Conservation (phyloP, 2,329 filamentous ascomycete genomes). For the Xylaria sp. region DNA sequence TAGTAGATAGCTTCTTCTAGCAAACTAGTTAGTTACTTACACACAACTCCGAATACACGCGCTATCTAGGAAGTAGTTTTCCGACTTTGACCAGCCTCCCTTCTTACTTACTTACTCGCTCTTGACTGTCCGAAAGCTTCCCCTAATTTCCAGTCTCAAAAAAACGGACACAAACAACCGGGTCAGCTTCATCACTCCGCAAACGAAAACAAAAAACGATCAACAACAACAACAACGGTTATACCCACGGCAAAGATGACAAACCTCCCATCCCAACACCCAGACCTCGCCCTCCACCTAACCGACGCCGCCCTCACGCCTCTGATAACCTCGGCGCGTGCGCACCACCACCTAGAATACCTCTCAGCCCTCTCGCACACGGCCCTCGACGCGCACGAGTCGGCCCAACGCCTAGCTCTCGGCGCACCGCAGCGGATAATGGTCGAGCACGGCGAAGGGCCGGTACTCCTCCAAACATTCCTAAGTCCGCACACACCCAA, state of each 20-base stretch:
- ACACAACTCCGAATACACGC: neutral
- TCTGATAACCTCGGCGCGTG: slow-evolving; percentile 63
- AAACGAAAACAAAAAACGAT: neutral
- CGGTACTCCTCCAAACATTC: slow-evolving; percentile 38
- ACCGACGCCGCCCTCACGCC: slow-evolving; percentile 67
- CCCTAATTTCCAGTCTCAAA: neutral
- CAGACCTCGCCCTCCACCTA: slow-evolving; percentile 65
- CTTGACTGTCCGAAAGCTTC: neutral
- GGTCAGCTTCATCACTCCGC: too few species aligned
- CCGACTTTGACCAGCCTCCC: neutral
- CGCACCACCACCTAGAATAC: slow-evolving; percentile 58
- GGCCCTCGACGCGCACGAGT: slow-evolving; percentile 64
- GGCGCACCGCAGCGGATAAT: slow-evolving; percentile 67
- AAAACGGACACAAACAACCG: neutral
- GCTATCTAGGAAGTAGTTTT: neutral
- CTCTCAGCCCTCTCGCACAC: slow-evolving; percentile 64
- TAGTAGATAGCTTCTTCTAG: neutral
- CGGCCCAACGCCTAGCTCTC: slow-evolving; percentile 64
- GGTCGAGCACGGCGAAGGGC: slow-evolving; percentile 62
- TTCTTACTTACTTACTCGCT: neutral
- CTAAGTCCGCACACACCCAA: slow-evolving; percentile 18
- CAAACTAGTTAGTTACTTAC: neutral
- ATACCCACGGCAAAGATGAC: slow-evolving; percentile 49
- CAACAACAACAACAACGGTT: neutral
- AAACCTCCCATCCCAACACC: slow-evolving; percentile 61